Percentiles rank a stretch among this genome's conserved stretches.
These are phyloP conservation scores for Aspergillus avenaceus DNA, from an alignment of 495 filamentous ascomycete species.

Conservation along the genomic window DNA sequence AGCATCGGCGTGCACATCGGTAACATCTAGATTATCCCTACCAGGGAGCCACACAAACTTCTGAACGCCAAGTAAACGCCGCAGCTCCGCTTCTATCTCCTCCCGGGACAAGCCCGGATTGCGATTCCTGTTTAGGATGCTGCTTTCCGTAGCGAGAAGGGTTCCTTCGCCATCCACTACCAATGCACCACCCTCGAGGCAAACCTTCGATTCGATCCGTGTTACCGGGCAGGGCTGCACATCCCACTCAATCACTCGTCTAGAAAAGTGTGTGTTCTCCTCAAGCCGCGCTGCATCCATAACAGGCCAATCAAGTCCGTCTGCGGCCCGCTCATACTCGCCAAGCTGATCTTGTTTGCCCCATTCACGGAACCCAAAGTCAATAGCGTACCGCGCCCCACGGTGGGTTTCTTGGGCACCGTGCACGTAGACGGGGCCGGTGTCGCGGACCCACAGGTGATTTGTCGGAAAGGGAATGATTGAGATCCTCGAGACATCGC, in stretches of 20 bases:
- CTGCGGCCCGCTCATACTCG: constrained; percentile 9
- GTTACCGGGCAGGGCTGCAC: constrained; percentile 4
- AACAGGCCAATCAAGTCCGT: constrained; percentile 17
- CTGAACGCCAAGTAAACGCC: constrained; percentile 20
- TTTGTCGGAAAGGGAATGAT: constrained; percentile 24
- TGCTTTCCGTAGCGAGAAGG: constrained; percentile 33
- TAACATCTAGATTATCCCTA: constrained; percentile 27
- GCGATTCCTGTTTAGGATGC: constrained; percentile 23
- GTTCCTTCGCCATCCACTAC: constrained; percentile 35
- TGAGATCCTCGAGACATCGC: neutral
- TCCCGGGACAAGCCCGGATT: constrained; percentile 21
- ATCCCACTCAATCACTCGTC: constrained; percentile 14
- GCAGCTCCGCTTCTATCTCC: constrained; percentile 22
- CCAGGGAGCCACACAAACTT: constrained; percentile 38
- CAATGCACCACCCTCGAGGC: constrained; percentile 30
- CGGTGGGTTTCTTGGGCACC: constrained; percentile 1
- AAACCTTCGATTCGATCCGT: constrained; percentile 16
- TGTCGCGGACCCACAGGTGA: constrained; percentile 35
- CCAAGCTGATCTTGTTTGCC: constrained; percentile 19
- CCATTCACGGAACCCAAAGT: constrained; percentile 35
- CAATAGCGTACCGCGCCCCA: constrained; percentile 25
- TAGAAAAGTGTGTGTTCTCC: constrained; percentile 27
- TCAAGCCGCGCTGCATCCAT: constrained; percentile 2
- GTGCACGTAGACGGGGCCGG: constrained; percentile 30
- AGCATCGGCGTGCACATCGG: constrained; percentile 35